These are phyloP conservation scores for Fusarium sp. DNA, from an alignment of 2,329 filamentous ascomycete species.

Conservation along the genomic window DNA sequence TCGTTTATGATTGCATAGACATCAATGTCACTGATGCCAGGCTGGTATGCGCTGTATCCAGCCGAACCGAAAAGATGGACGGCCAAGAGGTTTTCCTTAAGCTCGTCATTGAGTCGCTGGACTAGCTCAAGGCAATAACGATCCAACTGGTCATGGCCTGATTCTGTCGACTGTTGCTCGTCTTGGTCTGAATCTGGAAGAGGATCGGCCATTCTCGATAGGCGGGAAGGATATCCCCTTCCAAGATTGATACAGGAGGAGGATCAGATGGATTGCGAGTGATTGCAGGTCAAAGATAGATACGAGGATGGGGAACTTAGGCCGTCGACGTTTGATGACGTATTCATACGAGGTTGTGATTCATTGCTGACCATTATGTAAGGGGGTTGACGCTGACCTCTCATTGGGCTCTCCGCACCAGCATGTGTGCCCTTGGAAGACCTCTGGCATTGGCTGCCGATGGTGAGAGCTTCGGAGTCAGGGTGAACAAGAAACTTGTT, in stretches of 20 bases:
- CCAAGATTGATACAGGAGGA: background rate
- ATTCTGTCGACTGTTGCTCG: background rate
- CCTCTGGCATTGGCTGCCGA: background rate
- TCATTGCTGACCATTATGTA: background rate
- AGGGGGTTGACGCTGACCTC: background rate
- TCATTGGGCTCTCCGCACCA: background rate
- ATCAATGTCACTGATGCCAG: slow-evolving; percentile 17
- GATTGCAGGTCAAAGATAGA: background rate
- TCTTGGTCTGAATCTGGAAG: background rate
- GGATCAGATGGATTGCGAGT: background rate
- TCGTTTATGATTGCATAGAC: slow-evolving; percentile 5
- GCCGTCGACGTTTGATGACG: background rate
- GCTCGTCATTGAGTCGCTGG: background rate
- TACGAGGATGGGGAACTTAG: background rate
- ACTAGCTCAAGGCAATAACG: background rate
- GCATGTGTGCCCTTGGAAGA: background rate
- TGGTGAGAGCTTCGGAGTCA: background rate
- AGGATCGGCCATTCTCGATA: background rate
- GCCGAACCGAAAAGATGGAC: slow-evolving; percentile 28
- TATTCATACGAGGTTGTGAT: background rate
- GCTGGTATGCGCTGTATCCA: slow-evolving; percentile 13
- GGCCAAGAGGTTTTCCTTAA: slow-evolving; percentile 3
- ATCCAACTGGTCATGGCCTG: background rate
- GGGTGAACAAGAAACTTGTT: background rate
- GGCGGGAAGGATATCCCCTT: background rate